Percentiles rank a stretch among this genome's conserved stretches.
These are phyloP conservation scores for Papiliotrema laurentii DNA, from an alignment of 1,284 basidiomycete species.

Conservation along the genomic window DNA sequence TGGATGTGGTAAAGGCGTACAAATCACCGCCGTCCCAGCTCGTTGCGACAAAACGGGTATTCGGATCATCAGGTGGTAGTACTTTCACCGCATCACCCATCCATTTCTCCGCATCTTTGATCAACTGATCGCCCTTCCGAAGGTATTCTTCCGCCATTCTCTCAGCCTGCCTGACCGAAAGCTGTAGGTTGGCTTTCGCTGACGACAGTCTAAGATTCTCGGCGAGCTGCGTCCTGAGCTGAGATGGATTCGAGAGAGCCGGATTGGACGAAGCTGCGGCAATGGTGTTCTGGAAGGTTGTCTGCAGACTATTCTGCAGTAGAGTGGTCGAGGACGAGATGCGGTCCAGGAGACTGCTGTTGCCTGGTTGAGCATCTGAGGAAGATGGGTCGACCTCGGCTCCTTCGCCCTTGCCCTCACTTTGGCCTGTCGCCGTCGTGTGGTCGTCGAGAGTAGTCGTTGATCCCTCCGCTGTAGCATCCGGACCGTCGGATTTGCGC, in stretches of 20 bases:
- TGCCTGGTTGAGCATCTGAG: conserved; percentile 8
- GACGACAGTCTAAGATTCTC: conserved; percentile 58
- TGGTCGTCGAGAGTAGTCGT: no score
- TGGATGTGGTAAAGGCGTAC: conserved; percentile 57
- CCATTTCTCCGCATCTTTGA: conserved; percentile 67
- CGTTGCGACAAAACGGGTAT: conserved; percentile 49
- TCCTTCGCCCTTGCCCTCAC: conserved; percentile 27
- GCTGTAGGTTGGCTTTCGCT: conserved; percentile 40
- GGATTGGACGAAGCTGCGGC: conserved; percentile 57
- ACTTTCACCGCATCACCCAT: conserved; percentile 69
- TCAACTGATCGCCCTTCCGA: conserved; percentile 62
- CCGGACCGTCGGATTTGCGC: conserved; percentile 31
- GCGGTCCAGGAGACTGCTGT: conserved; percentile 27
- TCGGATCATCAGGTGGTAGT: conserved; percentile 66
- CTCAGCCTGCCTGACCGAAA: conserved; percentile 64
- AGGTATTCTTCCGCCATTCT: conserved; percentile 65
- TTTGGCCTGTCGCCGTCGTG: no score
- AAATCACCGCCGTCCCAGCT: conserved; percentile 79
- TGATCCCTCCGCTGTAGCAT: conserved; percentile 25
- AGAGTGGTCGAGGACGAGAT: conserved; percentile 33
- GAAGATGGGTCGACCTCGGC: conserved; percentile 14
- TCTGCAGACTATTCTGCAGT: conserved; percentile 51
- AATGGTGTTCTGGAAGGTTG: conserved; percentile 55
- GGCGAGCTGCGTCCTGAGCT: conserved; percentile 59
- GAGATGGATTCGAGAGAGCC: conserved; percentile 36